Conservation (phyloP, 139 green algal species). For the Haematococcus sp. region DNA sequence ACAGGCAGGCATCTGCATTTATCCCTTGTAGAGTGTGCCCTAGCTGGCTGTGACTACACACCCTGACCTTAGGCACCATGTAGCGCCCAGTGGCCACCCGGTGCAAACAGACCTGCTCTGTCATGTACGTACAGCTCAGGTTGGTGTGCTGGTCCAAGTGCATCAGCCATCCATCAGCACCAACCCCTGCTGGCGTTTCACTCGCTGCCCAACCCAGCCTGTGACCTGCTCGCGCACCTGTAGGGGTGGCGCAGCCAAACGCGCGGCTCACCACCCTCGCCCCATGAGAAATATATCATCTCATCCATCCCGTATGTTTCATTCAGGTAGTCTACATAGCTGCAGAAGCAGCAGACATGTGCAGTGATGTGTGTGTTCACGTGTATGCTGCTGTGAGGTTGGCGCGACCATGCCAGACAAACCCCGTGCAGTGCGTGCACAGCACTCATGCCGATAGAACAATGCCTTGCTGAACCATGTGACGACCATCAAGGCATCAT, state of each 20-base stretch:
- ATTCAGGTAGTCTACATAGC: constrained; percentile 25
- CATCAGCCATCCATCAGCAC: neutral
- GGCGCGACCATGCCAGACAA: too few species aligned
- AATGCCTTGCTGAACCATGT: too few species aligned
- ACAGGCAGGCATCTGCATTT: neutral
- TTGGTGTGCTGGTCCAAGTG: neutral
- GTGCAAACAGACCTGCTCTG: neutral
- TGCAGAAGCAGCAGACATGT: neutral
- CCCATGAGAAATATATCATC: constrained; percentile 40
- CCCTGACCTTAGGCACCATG: too few species aligned
- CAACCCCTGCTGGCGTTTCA: neutral
- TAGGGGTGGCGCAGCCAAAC: constrained; percentile 38
- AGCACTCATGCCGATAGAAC: too few species aligned
- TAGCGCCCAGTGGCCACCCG: too few species aligned
- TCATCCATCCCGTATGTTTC: constrained; percentile 24
- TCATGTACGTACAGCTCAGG: neutral
- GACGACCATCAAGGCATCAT: too few species aligned
- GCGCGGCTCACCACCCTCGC: constrained; percentile 21
- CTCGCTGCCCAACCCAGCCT: too few species aligned
- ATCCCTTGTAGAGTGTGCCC: too few species aligned
- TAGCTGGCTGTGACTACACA: too few species aligned
- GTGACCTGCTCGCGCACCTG: constrained; percentile 11
- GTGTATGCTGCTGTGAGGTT: too few species aligned
- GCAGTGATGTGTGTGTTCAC: too few species aligned
- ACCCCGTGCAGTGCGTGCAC: too few species aligned